Evolutionary conservation across 345 rosid genomes (phyloP).

Genomic region (Anacardium occidentale): DNA sequence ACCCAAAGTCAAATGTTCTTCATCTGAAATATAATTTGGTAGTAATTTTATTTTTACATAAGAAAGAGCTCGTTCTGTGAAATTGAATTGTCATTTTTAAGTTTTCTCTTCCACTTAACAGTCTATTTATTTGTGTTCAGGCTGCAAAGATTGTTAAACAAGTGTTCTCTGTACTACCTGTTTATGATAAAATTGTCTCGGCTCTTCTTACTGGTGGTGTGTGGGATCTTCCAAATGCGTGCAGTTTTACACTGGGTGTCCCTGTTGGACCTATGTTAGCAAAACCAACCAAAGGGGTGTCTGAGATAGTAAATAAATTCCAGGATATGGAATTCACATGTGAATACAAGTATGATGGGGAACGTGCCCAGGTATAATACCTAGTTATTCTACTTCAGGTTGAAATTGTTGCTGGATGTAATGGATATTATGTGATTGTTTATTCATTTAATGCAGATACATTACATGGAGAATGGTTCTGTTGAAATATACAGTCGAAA

Average conservation of each 20-base stretch:
- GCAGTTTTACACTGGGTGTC: slow-evolving; percentile 73
- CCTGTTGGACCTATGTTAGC: slow-evolving; percentile 98
- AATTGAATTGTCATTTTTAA: not conserved
- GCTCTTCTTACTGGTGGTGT: slow-evolving; percentile 76
- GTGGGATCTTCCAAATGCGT: slow-evolving; percentile 78
- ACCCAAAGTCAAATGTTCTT: not conserved
- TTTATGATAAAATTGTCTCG: slow-evolving; percentile 80
- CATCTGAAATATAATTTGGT: not conserved
- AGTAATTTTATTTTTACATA: slow-evolving; percentile 10
- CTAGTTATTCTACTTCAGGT: slow-evolving; percentile 6
- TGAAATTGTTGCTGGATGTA: slow-evolving; percentile 8
- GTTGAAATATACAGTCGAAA: slow-evolving; percentile 96
- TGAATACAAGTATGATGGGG: slow-evolving; percentile 97
- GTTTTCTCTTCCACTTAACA: not conserved
- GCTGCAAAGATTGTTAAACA: slow-evolving; percentile 88
- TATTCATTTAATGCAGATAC: slow-evolving; percentile 50
- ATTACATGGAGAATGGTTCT: slow-evolving; percentile 79
- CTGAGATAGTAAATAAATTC: slow-evolving; percentile 80
- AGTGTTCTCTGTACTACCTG: slow-evolving; percentile 86
- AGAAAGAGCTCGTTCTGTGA: slow-evolving; percentile 1
- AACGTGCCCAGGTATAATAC: slow-evolving; percentile 84
- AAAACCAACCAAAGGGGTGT: slow-evolving; percentile 81
- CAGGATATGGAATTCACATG: slow-evolving; percentile 75
- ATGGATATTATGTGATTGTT: slow-evolving; percentile 12
- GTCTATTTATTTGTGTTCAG: slow-evolving; percentile 34